A percentile compares a stretch with the other conserved stretches of the same genome.
phyloP scores from a whole-genome alignment of 2,329 filamentous ascomycete species.

The Talaromyces sp. region DNA sequence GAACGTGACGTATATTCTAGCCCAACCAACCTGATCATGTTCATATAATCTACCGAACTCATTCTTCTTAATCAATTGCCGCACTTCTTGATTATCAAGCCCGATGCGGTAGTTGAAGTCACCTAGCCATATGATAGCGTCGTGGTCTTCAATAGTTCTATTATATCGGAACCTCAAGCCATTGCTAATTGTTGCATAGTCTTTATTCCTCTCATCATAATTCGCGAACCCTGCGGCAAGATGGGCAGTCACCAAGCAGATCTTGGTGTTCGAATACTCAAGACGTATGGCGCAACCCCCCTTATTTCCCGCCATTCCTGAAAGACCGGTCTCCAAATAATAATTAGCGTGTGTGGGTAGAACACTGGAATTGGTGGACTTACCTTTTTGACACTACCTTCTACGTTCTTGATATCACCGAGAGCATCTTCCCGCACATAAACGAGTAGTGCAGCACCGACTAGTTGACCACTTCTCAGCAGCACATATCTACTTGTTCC shows the following conservation, averaged over 20 bases:
- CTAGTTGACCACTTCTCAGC: slow-evolving; percentile 85
- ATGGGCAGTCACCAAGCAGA: slow-evolving; percentile 96
- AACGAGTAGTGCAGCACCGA: slow-evolving; percentile 87
- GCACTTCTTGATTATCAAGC: slow-evolving; percentile 71
- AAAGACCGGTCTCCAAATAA: slow-evolving; percentile 68
- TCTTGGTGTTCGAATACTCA: slow-evolving; percentile 85
- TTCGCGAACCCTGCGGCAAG: slow-evolving; percentile 93
- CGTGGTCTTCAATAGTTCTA: slow-evolving; percentile 85
- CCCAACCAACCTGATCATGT: slow-evolving; percentile 92
- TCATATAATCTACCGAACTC: slow-evolving; percentile 80
- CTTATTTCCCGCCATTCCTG: slow-evolving; percentile 96
- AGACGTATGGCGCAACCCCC: slow-evolving; percentile 94
- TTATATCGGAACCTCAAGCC: slow-evolving; percentile 90
- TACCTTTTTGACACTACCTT: slow-evolving; percentile 88
- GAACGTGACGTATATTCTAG: slow-evolving; percentile 39
- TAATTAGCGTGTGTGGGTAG: background rate
- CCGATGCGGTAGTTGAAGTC: slow-evolving; percentile 99
- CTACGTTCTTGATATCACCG: slow-evolving; percentile 87
- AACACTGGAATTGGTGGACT: slow-evolving; percentile 9
- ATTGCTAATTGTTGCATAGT: slow-evolving; percentile 84
- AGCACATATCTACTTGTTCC: slow-evolving; percentile 80
- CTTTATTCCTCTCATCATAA: slow-evolving; percentile 91
- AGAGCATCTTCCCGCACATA: slow-evolving; percentile 80
- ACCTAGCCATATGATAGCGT: slow-evolving; percentile 87
- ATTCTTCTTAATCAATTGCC: slow-evolving; percentile 66